Evolutionary conservation across 2,329 filamentous ascomycete genomes (phyloP).

Genomic region (Fusarium domesticum): DNA sequence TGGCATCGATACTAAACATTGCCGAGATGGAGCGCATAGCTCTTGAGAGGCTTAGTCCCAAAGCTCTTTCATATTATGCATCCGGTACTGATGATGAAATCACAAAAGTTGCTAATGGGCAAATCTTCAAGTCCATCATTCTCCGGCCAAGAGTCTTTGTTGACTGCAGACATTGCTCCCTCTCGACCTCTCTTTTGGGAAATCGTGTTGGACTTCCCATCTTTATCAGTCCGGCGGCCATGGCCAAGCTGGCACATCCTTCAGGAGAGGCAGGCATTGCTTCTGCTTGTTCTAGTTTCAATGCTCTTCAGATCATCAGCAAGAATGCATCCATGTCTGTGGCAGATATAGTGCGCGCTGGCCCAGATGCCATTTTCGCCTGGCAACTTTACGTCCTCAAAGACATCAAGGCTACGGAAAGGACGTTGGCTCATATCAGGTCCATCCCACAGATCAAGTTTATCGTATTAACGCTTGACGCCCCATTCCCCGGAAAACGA

Average conservation of each 20-base stretch:
- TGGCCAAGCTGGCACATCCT: slow-evolving; percentile 58
- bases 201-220: slow-evolving; percentile 51
- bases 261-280: slow-evolving; percentile 60
- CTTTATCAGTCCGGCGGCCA: slow-evolving; percentile 60
- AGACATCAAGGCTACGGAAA: slow-evolving; percentile 44
- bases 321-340: slow-evolving; percentile 60
- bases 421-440: slow-evolving; percentile 53
- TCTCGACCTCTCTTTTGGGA: slow-evolving; percentile 63
- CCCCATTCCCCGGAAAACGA: slow-evolving; percentile 55
- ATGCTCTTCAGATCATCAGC: slow-evolving; percentile 61
- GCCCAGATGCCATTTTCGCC: slow-evolving; percentile 47
- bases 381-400: slow-evolving; percentile 63
- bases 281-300: slow-evolving; percentile 47
- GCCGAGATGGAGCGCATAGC: slow-evolving; percentile 7
- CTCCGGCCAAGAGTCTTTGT: slow-evolving; percentile 78
- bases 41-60: slow-evolving; percentile 3
- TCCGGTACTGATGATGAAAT: slow-evolving; percentile 74
- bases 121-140: slow-evolving; percentile 71
- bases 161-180: slow-evolving; percentile 70
- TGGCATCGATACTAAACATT: slow-evolving; percentile 10
- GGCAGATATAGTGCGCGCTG: slow-evolving; percentile 44
- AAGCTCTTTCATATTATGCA: slow-evolving; percentile 66
- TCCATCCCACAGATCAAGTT: slow-evolving; percentile 63
- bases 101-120: slow-evolving; percentile 72
- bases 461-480: slow-evolving; percentile 59